phyloP scores from a whole-genome alignment of 2,329 filamentous ascomycete genomes.

The Fusarium domesticum region DNA sequence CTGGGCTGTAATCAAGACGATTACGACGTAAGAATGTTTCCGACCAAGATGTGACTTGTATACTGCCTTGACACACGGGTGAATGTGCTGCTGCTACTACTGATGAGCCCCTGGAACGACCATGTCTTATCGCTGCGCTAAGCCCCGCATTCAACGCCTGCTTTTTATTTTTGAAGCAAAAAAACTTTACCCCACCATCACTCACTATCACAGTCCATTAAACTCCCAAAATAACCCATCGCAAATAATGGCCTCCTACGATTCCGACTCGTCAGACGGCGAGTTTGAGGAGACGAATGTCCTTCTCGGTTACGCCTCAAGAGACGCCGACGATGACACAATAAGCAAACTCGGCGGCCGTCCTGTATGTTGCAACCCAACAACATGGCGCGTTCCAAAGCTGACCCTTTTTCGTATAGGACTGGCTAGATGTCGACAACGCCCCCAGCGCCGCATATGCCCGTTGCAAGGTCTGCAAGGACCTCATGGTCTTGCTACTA shows the following conservation, averaged over 20 bases:
- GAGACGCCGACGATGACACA: slow-evolving; percentile 73
- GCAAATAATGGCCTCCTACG: slow-evolving; percentile 64
- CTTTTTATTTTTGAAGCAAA: slow-evolving; percentile 24
- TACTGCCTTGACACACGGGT: slow-evolving; percentile 1
- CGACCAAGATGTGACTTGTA: background rate
- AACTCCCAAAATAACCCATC: slow-evolving; percentile 17
- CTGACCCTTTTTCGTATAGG: slow-evolving; percentile 47
- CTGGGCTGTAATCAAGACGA: slow-evolving; percentile 27
- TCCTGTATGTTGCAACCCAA: slow-evolving; percentile 61
- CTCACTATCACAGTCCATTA: slow-evolving; percentile 16
- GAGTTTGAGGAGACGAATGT: slow-evolving; percentile 80
- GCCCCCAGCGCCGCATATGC: slow-evolving; percentile 74
- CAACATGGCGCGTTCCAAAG: slow-evolving; percentile 1
- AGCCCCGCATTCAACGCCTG: slow-evolving; percentile 32
- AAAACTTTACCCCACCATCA: slow-evolving; percentile 44
- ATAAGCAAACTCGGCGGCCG: slow-evolving; percentile 85
- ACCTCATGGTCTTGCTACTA: slow-evolving; percentile 77
- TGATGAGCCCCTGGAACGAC: background rate
- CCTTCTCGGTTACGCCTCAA: slow-evolving; percentile 82
- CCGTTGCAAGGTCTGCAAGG: slow-evolving; percentile 83
- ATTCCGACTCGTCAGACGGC: slow-evolving; percentile 77
- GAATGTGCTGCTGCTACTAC: background rate
- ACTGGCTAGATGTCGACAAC: slow-evolving; percentile 74
- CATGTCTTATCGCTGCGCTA: slow-evolving; percentile 21
- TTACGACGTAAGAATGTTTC: slow-evolving; percentile 17